A percentile compares a stretch with the other conserved stretches of the same genome.
Conservation (phyloP, 441 rosid species). For the Raphanus hybrid region DNA sequence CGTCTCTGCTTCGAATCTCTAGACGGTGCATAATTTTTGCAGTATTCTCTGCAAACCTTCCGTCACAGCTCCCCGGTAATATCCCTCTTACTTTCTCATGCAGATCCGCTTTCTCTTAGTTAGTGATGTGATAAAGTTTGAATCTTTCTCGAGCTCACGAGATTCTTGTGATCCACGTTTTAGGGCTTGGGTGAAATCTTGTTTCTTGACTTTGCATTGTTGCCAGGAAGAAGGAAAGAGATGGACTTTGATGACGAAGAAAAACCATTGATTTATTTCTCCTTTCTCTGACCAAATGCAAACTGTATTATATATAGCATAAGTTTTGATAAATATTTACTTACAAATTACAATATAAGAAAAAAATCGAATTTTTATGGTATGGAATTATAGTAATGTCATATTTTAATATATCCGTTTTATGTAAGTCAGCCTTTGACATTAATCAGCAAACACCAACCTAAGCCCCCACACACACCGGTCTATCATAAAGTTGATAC, state of each 20-base stretch:
- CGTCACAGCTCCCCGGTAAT: background rate
- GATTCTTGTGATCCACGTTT: constrained; percentile 1
- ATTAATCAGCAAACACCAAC: constrained; percentile 15
- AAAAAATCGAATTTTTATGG: background rate
- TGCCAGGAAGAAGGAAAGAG: constrained; percentile 6
- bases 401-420: background rate
- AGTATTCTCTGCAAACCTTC: background rate
- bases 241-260: constrained; percentile 76
- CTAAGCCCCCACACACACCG: background rate
- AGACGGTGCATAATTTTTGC: background rate
- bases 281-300: background rate
- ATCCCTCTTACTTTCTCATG: background rate
- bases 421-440: constrained; percentile 2
- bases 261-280: constrained; percentile 13
- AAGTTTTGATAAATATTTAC: constrained; percentile 13
- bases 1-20: background rate
- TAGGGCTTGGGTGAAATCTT: background rate
- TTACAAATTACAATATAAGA: background rate
- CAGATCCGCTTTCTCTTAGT: too few relatives aligned
- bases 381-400: background rate
- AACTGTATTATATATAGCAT: background rate
- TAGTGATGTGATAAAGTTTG: background rate
- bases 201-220: constrained; percentile 6
- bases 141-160: background rate
- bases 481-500: constrained; percentile 19